Conservation (phyloP, 768 basidiomycete species). For the Pleurotus giganteus region DNA sequence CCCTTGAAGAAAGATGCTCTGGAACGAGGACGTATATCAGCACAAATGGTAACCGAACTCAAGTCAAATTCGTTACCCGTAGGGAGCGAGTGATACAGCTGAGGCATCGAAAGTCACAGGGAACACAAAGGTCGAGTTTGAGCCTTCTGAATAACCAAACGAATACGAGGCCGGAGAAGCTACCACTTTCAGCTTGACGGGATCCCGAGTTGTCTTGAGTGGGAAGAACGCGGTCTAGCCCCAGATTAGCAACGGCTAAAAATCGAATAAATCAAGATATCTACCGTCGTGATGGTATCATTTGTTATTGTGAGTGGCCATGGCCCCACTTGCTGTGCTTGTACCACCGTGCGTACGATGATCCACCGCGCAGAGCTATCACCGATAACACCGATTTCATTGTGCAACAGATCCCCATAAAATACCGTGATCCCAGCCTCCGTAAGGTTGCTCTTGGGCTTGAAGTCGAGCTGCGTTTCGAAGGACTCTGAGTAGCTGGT, state of each 20-base stretch:
- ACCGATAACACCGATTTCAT: conserved; percentile 33
- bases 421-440: conserved; percentile 37
- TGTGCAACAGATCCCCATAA: conserved; percentile 35
- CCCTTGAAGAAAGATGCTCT: conserved; percentile 40
- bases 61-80: conserved; percentile 23
- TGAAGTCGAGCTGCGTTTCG: conserved; percentile 32
- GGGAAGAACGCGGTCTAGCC: conserved; percentile 18
- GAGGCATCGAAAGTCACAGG: conserved; percentile 29
- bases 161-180: conserved; percentile 28
- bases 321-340: conserved; percentile 32
- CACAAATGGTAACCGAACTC: background rate
- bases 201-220: conserved; percentile 20
- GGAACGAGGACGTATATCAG: background rate
- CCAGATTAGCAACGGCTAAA: background rate
- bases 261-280: background rate
- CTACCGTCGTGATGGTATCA: conserved; percentile 26
- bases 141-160: conserved; percentile 32
- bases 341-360: conserved; percentile 26
- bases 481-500: conserved; percentile 35
- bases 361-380: conserved; percentile 21
- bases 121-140: conserved; percentile 19
- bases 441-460: conserved; percentile 25
- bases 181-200: conserved; percentile 28
- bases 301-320: conserved; percentile 31
- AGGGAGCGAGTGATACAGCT: conserved; percentile 29